Evolutionary conservation across 345 rosid species (phyloP), one percentile per base, ranked within the genome.

Genomic region (Excoecaria cochinchinensis): DNA sequence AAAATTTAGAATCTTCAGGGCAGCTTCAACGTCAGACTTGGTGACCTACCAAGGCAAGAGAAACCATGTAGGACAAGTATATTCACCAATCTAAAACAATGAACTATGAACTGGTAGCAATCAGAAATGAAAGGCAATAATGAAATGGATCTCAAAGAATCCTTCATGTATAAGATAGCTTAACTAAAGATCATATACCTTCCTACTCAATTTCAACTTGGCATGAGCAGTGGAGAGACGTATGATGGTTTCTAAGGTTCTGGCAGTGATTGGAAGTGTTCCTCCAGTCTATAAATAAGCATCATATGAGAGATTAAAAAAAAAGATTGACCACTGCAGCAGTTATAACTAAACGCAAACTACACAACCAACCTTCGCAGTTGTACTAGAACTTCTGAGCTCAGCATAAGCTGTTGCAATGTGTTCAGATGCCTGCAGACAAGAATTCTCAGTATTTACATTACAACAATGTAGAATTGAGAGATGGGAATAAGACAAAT

Each of bases 181-280:
- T 16, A 57, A 55, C 22, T 59, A n/a, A 70, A 44, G 59, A 80
- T 11, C 9, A 76, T 25, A 36, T 88, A 92, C 99, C 97, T 90
- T 73, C 86, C 91, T 85, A 87, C 95, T 91, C 84, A 95, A 84
- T 80, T 90, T 93, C 90, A 95, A 69, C 79, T 91, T 95, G 66
- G 99, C 98, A 82, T 95, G 99, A 74, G 99, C 98, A 19, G 99
- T 93, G 21, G 99, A 92, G 74, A 95, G 93, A 69, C 99, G 98
- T 31, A 95, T 95, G 24, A 95, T 91, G 79, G 99, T 95, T 86
- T 95, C 99, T 75, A 95, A 80, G 60, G 99, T 95, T 86, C 99
- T 90, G 39, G 99, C 97, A 58, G 99, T 95, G 59, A 95, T 93
- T 12, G 98, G 98, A 82, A 95, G 98, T 4, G 98, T 93, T 84